Evolutionary conservation across 2,329 filamentous ascomycete species (phyloP), one percentile per base, ranked within the genome.

Genomic region (Colletotrichum sp.): DNA sequence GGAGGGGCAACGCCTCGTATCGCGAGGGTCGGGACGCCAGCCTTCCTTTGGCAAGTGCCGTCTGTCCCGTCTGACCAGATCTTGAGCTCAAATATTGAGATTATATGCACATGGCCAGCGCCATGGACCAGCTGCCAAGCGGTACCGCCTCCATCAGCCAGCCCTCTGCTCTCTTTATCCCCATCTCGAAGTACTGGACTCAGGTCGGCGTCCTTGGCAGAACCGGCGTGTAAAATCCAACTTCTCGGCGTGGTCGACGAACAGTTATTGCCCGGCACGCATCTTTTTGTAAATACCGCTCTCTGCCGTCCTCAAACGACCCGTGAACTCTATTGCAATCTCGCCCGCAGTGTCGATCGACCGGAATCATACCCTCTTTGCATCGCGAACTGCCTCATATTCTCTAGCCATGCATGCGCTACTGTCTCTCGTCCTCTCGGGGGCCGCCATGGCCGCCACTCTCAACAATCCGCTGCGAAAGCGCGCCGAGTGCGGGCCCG

Each of bases 401-500:
- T 39, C 55, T 72, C 57, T 34, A 76, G 44, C 64, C 52, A 76
- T 76, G 73, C 73, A 76, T 76, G 64, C 39, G 12, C 64, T 76
- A 49, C 57, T 76, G 49, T 32, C 71, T 59, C 52, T 78, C 55
- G 21, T 78, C 64, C 72, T 77, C 16, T 69, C 68, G 28, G 70
- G 77, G 66, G 66, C 64, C 8, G 72, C 66, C 34, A 64, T 76
- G 39, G 76, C 72, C 28, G 75, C 76, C 65, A 78, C 65, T 60
- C 26, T 75, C 28, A 44, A 71, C 32, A 55, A 39, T 32, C 76
- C 76, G 28, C 36, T 78, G 49, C 39, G 39, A 16, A 80, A 79
- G 66, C 72, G 79, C 32, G 75, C 73, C 24, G 77, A 77, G 36
- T 86, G 85, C 77, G 85, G 85, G 59, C 79, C 80, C 44, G 84